These are phyloP conservation scores for Hypoxylon sp. DNA, from an alignment of 2,329 filamentous ascomycete species.

Conservation along the genomic window DNA sequence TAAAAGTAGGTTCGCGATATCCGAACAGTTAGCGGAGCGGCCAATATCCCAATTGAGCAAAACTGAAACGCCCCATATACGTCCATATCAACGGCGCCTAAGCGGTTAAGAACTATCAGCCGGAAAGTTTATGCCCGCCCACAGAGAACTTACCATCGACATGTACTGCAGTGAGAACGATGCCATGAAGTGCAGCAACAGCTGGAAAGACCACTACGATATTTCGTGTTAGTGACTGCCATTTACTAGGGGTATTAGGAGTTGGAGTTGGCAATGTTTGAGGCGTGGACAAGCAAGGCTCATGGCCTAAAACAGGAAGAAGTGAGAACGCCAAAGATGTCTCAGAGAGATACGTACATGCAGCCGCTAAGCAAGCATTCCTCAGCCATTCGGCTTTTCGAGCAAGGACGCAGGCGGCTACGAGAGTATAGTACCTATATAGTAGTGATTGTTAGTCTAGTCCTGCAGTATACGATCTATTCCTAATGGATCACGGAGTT, in stretches of 20 bases:
- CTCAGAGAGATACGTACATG: slow-evolving; percentile 47
- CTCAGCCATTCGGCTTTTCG: slow-evolving; percentile 71
- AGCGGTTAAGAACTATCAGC: slow-evolving; percentile 13
- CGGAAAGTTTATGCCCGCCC: not conserved
- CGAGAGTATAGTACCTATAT: slow-evolving; percentile 70
- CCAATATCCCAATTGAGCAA: slow-evolving; percentile 74
- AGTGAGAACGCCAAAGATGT: not conserved
- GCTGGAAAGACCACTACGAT: slow-evolving; percentile 67
- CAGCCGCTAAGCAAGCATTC: slow-evolving; percentile 73
- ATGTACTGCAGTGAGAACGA: slow-evolving; percentile 71
- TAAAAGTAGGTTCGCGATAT: slow-evolving; percentile 74
- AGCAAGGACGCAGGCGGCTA: slow-evolving; percentile 73
- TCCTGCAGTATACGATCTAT: not conserved
- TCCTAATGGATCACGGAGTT: not conserved
- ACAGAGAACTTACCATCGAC: slow-evolving; percentile 62
- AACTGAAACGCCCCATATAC: slow-evolving; percentile 76
- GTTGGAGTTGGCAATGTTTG: not conserved
- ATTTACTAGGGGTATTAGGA: not conserved
- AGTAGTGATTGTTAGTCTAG: slow-evolving; percentile 18
- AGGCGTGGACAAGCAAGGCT: not conserved
- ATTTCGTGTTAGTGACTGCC: slow-evolving; percentile 13
- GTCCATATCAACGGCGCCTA: slow-evolving; percentile 75
- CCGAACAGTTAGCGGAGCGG: slow-evolving; percentile 71
- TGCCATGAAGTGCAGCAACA: slow-evolving; percentile 72
- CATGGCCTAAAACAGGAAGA: not conserved